Base-by-base conservation (phyloP, 164 flowering plant genomes). In the Buxus sempervirens region DNA sequence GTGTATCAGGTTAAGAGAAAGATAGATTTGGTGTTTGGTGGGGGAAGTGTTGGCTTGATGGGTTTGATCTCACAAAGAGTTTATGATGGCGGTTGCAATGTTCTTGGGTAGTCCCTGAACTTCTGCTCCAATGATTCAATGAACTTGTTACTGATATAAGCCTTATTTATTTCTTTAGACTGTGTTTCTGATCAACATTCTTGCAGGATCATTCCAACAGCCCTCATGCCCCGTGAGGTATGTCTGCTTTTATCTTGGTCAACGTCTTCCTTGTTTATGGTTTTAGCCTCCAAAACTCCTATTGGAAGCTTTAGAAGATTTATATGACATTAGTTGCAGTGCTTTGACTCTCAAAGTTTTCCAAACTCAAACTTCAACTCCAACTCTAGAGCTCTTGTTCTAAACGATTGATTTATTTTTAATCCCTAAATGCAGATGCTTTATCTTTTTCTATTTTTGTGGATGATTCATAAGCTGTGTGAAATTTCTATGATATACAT, bases 31-130 rank as follows among this genome's bases (percentile, higher is more conserved):
- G 98, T 93, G 38, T 93, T 91, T 80, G 98, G 98, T 61, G 98
- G 98, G 53, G 98, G 98, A 57, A 93, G 97, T 80, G 84, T 88
- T 72, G 98, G 98, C 36, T 78, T 93, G 79, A 93, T 93, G 98
- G 98, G 98, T 62, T 80, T 85, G 72, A 80, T 93, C 64, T 86
- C 98, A 21, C 82, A 81, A 77, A 84, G 70, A 59, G 92, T 89
- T 16, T 71, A 77, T 69, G 86, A 80, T 78, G 96, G 96, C 36
- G 96, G 93, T 72, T 85, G 92, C 75, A 87, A 87, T 82, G 98
- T 93, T 77, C 85, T 90, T 73, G 98, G 98, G 98, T 90, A 78
- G 77, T 32, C 38, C 38, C 38, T 32, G 5, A 32, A 32, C 38
- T 32, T n/a, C n/a, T n/a, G n/a, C n/a, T n/a, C n/a, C n/a, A n/a